Evolutionary conservation across 306 rosid species (phyloP), one percentile per base, ranked within the genome.

Genomic region (Fagus sylvatica): DNA sequence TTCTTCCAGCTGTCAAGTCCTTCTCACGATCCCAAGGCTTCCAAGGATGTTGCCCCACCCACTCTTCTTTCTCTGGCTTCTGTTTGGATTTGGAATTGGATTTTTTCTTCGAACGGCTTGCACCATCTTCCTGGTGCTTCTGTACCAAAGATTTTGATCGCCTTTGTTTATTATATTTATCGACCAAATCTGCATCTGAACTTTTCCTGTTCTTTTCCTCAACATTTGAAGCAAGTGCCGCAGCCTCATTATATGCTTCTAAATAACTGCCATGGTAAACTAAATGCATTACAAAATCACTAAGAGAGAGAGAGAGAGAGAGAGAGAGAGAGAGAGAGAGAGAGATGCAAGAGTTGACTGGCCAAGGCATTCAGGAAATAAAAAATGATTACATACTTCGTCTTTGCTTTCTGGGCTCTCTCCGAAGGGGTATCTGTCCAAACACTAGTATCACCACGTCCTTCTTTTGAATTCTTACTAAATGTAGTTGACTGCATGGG

Each of bases 11-110:
- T 4, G 87, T 69, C 79, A 95, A 84, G 78, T 92, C 99, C 86
- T 88, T 92, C 74, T 95, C 98, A 71, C 99, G 93, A 84, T 95
- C 98, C 93, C 93, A 93, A 78, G 98, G 99, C 84, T 93, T 95
- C 97, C 99, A 92, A 28, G 97, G 99, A 87, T 95, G 99, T 73
- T 91, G 87, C 78, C 94, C 96, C 74, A 75, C 87, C 97, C 98
- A 92, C 0, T 92, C 92, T 74, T 91, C 93, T 73, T 87, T 89
- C 70, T 79, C 88, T 16, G 67, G 37, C 73, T 69, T 82, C 80
- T 80, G 87, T 84, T 84, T 88, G 2, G 90, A 22, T 22, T 22
- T 22, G 28, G 28, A 22, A 22, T 22, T 22, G 28, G 28, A 79
- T 76, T 88, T 95, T 79, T 88, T 89, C 92, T 92, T 95, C 4